These are phyloP conservation scores for Podila horticola DNA, from an alignment of 192 early-diverging fungal species.

Conservation along the genomic window DNA sequence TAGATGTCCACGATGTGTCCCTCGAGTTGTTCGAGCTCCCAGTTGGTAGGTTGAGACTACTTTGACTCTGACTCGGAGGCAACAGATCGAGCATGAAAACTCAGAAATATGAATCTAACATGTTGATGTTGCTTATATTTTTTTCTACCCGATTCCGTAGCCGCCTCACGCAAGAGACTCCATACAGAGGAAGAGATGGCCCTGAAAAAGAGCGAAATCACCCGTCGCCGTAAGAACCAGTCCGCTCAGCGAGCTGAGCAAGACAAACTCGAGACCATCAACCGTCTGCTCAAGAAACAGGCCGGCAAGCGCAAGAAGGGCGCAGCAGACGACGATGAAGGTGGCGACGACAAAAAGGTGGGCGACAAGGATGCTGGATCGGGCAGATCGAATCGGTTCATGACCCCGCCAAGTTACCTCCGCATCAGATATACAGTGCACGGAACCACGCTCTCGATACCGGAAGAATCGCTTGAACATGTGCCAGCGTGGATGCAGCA, in stretches of 20 bases:
- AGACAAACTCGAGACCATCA: conserved; percentile 81
- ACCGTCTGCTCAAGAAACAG: conserved; percentile 85
- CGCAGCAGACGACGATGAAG: conserved; percentile 70
- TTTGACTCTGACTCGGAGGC: background rate
- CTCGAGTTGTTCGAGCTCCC: conserved; percentile 72
- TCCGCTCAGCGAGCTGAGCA: conserved; percentile 82
- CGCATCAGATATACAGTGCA: conserved; percentile 34
- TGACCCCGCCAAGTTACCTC: conserved; percentile 47
- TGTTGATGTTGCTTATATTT: background rate
- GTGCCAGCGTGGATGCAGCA: conserved; percentile 33
- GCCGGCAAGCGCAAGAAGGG: conserved; percentile 72
- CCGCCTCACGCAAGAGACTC: conserved; percentile 69
- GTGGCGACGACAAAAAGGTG: conserved; percentile 54
- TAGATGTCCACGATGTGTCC: conserved; percentile 67
- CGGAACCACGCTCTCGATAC: conserved; percentile 55
- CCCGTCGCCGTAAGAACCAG: conserved; percentile 81
- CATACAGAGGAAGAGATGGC: conserved; percentile 79
- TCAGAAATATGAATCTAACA: background rate
- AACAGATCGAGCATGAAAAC: background rate
- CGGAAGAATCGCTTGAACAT: conserved; percentile 34
- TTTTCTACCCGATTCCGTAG: conserved; percentile 19
- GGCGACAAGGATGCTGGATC: conserved; percentile 6
- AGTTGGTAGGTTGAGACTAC: conserved; percentile 52
- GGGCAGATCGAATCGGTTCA: conserved; percentile 9
- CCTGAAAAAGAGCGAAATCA: conserved; percentile 76